These are phyloP conservation scores for Phytopythium aichiense DNA, from an alignment of 352 stramenopile genomes.

Conservation along the genomic window DNA sequence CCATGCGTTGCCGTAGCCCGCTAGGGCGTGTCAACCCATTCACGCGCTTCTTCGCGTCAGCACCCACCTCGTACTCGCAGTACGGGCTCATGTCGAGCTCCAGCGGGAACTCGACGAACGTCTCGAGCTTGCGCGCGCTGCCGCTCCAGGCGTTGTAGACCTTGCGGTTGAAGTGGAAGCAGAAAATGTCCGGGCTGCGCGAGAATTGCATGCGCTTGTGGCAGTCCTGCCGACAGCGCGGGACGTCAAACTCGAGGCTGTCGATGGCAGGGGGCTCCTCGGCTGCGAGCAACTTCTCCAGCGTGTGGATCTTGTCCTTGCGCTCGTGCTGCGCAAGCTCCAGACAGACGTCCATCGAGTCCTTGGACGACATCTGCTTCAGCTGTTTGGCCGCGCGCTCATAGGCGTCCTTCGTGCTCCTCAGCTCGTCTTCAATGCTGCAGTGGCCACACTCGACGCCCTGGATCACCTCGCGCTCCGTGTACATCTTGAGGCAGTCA, in stretches of 20 bases:
- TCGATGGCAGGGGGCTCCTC: conserved; percentile 31
- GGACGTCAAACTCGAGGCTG: conserved; percentile 31
- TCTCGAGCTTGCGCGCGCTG: conserved; percentile 71
- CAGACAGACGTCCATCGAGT: conserved; percentile 22
- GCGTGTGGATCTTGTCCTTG: conserved; percentile 62
- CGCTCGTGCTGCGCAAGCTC: conserved; percentile 59
- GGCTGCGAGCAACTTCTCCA: conserved; percentile 35
- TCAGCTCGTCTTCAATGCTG: conserved; percentile 52
- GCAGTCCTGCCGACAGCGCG: conserved; percentile 39
- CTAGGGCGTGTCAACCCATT: conserved; percentile 14
- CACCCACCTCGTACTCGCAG: conserved; percentile 55
- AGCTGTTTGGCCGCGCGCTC: conserved; percentile 16
- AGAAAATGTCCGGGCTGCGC: conserved; percentile 77
- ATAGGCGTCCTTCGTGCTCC: conserved; percentile 31
- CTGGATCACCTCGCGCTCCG: conserved; percentile 59
- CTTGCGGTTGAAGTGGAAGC: conserved; percentile 87
- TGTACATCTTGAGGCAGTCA: conserved; percentile 64
- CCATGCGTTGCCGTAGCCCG: not conserved
- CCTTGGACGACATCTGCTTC: conserved; percentile 7
- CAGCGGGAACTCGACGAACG: conserved; percentile 74
- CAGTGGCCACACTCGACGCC: conserved; percentile 76
- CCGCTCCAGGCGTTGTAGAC: conserved; percentile 69
- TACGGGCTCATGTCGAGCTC: conserved; percentile 76
- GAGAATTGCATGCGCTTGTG: conserved; percentile 77
- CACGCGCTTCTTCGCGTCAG: conserved; percentile 23